These are phyloP conservation scores for Simplicillium sp. DNA, from an alignment of 2,329 filamentous ascomycete genomes.

Conservation along the genomic window DNA sequence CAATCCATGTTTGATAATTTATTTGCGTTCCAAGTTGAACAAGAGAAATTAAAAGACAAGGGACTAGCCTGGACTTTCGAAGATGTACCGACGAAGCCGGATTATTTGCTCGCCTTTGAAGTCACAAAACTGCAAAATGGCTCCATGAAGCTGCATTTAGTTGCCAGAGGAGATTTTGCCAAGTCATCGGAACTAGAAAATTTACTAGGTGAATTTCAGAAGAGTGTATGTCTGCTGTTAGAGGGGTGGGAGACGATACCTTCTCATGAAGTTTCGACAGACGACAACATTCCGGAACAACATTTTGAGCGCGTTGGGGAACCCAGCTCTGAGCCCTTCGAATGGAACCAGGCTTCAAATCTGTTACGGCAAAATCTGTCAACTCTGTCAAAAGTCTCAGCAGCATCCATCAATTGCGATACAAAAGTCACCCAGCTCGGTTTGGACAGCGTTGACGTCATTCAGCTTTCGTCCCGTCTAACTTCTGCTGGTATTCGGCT, in stretches of 20 bases:
- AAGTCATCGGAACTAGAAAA: slow-evolving; percentile 17
- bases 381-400: slow-evolving; percentile 43
- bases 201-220: slow-evolving; percentile 31
- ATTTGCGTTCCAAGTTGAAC: slow-evolving; percentile 67
- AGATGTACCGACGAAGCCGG: slow-evolving; percentile 39
- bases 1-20: slow-evolving; percentile 66
- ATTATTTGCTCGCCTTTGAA: slow-evolving; percentile 75
- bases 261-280: neutral
- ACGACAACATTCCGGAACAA: neutral
- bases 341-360: slow-evolving; percentile 47
- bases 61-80: slow-evolving; percentile 43
- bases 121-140: slow-evolving; percentile 42
- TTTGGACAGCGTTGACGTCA: slow-evolving; percentile 84
- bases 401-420: slow-evolving; percentile 40
- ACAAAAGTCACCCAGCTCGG: slow-evolving; percentile 73
- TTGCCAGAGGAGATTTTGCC: slow-evolving; percentile 38
- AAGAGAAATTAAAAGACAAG: slow-evolving; percentile 13
- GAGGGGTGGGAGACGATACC: slow-evolving; percentile 5
- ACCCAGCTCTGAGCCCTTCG: slow-evolving; percentile 24
- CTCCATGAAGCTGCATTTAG: slow-evolving; percentile 46
- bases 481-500: slow-evolving; percentile 50
- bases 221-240: slow-evolving; percentile 4
- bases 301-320: neutral
- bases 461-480: slow-evolving; percentile 70
- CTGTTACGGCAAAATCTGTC: slow-evolving; percentile 54